phyloP scores from a whole-genome alignment of 164 flowering plant species.

The Magnolia officinalis region DNA sequence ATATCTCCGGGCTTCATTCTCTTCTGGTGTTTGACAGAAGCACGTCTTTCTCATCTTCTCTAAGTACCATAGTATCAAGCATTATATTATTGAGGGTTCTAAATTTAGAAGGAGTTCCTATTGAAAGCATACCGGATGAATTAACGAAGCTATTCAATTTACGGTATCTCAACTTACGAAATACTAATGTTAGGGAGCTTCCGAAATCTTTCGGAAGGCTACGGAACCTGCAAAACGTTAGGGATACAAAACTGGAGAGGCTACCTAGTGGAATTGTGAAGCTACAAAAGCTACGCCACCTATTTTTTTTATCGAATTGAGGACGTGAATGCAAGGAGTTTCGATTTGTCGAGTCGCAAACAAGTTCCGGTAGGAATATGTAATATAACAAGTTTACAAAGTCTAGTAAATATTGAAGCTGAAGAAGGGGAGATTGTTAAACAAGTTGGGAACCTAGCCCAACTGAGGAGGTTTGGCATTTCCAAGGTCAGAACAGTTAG shows the following conservation, averaged over 20 bases:
- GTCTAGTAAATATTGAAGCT: background rate
- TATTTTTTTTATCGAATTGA: background rate
- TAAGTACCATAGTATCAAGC: background rate
- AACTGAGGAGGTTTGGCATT: background rate
- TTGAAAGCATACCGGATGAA: background rate
- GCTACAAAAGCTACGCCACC: background rate
- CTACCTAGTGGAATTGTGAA: background rate
- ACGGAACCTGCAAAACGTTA: background rate
- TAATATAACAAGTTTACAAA: background rate
- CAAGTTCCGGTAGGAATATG: background rate
- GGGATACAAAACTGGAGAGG: background rate
- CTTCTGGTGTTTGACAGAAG: background rate
- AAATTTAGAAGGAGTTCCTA: background rate
- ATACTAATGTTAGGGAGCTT: background rate
- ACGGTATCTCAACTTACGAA: background rate
- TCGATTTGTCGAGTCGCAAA: background rate
- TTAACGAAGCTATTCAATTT: background rate
- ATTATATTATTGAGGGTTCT: slow-evolving; percentile 13
- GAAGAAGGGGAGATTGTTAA: background rate
- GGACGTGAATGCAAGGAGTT: background rate
- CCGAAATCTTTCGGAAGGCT: background rate
- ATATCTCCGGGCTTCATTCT: background rate
- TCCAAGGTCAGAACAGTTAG: slow-evolving; percentile 13
- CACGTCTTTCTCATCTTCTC: background rate
- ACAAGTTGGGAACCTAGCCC: background rate